Percentiles rank a stretch among this genome's conserved stretches.
These are phyloP conservation scores for Neurospora sp. DNA, from an alignment of 495 filamentous ascomycete genomes.

Conservation along the genomic window DNA sequence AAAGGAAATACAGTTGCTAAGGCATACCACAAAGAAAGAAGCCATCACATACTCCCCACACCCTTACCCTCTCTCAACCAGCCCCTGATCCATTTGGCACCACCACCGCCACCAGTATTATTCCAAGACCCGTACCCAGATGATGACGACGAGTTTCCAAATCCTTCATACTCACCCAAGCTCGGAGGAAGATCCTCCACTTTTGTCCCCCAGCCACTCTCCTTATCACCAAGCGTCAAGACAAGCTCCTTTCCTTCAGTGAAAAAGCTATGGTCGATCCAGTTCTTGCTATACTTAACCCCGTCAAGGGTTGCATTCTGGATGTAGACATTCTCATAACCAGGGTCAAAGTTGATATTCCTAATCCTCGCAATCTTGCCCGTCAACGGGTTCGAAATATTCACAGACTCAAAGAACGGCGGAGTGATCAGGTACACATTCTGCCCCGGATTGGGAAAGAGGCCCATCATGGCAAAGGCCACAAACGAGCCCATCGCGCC, in stretches of 20 bases:
- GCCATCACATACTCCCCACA: background rate
- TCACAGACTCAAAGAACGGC: constrained; percentile 56
- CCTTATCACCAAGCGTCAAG: constrained; percentile 50
- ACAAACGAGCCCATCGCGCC: constrained; percentile 66
- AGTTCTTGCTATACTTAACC: constrained; percentile 52
- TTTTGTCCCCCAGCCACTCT: constrained; percentile 61
- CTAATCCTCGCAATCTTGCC: constrained; percentile 49
- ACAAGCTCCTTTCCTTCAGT: constrained; percentile 59
- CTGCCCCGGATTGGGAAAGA: constrained; percentile 67
- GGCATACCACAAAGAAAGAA: background rate
- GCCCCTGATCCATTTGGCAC: background rate
- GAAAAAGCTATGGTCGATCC: constrained; percentile 68
- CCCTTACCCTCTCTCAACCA: background rate
- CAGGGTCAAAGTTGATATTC: constrained; percentile 53
- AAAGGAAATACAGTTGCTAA: background rate
- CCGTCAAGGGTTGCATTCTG: constrained; percentile 64
- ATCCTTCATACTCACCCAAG: constrained; percentile 24
- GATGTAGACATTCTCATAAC: constrained; percentile 53
- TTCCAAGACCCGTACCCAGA: background rate
- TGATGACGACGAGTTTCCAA: constrained; percentile 5
- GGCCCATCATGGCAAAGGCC: constrained; percentile 59
- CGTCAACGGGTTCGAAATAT: constrained; percentile 48
- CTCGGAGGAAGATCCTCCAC: constrained; percentile 57
- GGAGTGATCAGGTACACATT: constrained; percentile 63
- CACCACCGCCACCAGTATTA: background rate